A percentile compares a stretch with the other conserved stretches of the same genome.
Evolutionary conservation across 177 flowering plant genomes (phyloP).

Genomic region (Telopea speciosissima): DNA sequence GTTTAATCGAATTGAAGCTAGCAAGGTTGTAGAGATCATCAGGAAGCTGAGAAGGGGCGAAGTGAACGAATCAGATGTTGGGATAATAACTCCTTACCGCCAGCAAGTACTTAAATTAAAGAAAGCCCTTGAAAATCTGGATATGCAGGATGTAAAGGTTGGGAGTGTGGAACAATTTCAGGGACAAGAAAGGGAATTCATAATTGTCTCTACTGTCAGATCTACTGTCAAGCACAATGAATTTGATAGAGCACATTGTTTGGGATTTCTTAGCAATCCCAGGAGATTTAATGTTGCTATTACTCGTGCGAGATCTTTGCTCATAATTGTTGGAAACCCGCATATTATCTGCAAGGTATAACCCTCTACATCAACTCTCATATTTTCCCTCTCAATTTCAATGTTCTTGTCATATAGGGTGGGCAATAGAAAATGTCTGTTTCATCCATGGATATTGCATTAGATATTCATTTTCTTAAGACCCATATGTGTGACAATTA

Average conservation of each 20-base stretch:
- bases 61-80: constrained; percentile 55
- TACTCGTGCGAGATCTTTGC: constrained; percentile 82
- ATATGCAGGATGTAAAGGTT: constrained; percentile 55
- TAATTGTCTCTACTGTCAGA: constrained; percentile 87
- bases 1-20: constrained; percentile 91
- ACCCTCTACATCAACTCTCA: not conserved
- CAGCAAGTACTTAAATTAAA: constrained; percentile 81
- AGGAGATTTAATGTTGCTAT: constrained; percentile 92
- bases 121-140: constrained; percentile 48
- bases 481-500: not conserved
- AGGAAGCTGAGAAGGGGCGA: constrained; percentile 31
- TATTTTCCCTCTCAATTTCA: no score
- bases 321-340: constrained; percentile 82
- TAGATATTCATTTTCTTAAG: not conserved
- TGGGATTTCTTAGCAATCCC: constrained; percentile 92
- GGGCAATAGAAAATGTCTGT: not conserved
- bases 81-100: constrained; percentile 87
- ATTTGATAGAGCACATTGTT: constrained; percentile 56
- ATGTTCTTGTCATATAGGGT: not conserved
- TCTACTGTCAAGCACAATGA: constrained; percentile 85
- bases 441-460: not conserved
- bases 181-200: constrained; percentile 83
- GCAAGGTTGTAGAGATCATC: constrained; percentile 76
- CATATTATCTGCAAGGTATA: constrained; percentile 79
- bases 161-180: constrained; percentile 99